Evolutionary conservation across 495 filamentous ascomycete species (phyloP).

Genomic region (Podospora pseudoanserina): DNA sequence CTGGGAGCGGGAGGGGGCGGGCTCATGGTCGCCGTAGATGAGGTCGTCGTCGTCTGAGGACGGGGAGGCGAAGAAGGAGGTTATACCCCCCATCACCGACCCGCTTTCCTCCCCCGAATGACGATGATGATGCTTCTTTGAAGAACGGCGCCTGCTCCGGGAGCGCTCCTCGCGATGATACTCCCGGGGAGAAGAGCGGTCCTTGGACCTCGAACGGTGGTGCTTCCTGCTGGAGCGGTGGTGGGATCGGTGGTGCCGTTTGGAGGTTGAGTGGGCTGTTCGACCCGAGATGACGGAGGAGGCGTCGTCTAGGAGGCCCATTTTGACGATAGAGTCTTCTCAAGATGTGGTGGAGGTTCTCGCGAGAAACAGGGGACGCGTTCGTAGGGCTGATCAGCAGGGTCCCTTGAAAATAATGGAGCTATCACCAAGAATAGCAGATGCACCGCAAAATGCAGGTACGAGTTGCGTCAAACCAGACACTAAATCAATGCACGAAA

Average conservation of each 20-base stretch:
- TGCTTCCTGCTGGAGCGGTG: slow-evolving; percentile 29
- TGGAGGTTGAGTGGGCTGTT: slow-evolving; percentile 29
- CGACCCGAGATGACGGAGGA: slow-evolving; percentile 39
- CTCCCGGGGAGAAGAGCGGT: slow-evolving; percentile 22
- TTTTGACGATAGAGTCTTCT: slow-evolving; percentile 16
- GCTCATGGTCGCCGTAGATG: not conserved
- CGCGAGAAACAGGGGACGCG: not conserved
- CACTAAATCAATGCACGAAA: not conserved
- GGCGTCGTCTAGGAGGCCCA: slow-evolving; percentile 45
- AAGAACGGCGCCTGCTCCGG: slow-evolving; percentile 9
- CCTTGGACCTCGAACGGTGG: slow-evolving; percentile 27
- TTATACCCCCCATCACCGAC: not conserved
- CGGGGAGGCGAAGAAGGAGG: not conserved
- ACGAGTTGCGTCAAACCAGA: not conserved
- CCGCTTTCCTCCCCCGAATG: not conserved
- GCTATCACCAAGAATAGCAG: not conserved
- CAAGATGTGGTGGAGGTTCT: not conserved
- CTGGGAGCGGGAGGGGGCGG: slow-evolving; percentile 22
- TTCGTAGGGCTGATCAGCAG: not conserved
- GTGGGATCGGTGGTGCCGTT: slow-evolving; percentile 28
- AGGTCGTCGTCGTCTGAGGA: not conserved
- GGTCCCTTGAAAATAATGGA: not conserved
- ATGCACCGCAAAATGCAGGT: not conserved
- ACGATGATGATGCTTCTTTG: not conserved
- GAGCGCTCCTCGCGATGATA: slow-evolving; percentile 25